phyloP scores from a whole-genome alignment of 2,329 filamentous ascomycete genomes.

The Tolypocladium endophyticum region DNA sequence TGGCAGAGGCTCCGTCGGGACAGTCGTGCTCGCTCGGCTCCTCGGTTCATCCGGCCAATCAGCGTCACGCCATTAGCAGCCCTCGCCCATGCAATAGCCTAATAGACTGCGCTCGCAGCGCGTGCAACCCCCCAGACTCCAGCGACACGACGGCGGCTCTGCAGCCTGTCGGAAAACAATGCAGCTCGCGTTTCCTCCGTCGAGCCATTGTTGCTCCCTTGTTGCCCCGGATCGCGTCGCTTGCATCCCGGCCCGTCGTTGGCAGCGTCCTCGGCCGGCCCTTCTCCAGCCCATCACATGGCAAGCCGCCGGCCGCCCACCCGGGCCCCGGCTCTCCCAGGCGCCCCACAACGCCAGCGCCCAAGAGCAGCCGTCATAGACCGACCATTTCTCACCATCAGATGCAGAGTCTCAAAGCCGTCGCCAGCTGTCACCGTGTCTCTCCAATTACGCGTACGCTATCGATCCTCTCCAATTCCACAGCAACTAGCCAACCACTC shows the following conservation, averaged over 20 bases:
- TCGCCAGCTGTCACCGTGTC: background rate
- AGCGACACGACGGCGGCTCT: background rate
- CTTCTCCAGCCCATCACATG: background rate
- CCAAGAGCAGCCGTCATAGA: background rate
- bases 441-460: no score
- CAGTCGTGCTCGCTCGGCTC: slow-evolving; percentile 13
- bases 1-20: background rate
- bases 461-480: no score
- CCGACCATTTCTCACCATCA: background rate
- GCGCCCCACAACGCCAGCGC: background rate
- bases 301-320: no score
- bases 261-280: background rate
- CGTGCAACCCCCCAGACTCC: background rate
- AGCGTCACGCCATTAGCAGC: slow-evolving; percentile 9
- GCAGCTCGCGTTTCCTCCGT: background rate
- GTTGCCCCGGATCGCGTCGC: background rate
- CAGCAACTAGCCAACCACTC: background rate
- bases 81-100: slow-evolving; percentile 2
- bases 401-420: background rate
- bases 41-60: slow-evolving; percentile 25
- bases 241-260: background rate
- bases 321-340: background rate
- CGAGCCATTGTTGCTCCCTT: background rate
- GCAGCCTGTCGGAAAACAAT: no score
- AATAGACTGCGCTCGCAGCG: background rate